Evolutionary conservation across 768 basidiomycete genomes (phyloP), one percentile per base, ranked within the genome.

Genomic region (Tephrocybe sp.): DNA sequence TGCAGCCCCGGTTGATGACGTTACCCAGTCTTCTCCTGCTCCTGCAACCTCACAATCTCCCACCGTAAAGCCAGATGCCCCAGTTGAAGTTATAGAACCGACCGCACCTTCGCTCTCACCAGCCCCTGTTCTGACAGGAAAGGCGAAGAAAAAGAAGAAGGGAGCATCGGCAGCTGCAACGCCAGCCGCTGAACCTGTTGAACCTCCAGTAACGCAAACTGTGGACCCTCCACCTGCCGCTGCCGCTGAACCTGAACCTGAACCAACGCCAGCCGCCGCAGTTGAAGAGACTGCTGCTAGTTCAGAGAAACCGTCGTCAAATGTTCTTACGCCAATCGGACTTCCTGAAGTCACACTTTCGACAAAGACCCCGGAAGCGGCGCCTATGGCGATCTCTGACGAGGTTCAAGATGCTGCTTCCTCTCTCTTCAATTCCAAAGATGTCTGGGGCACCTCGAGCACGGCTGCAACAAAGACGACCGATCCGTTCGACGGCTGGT

Each of bases 1-100:
- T 7, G 26, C 26, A 3, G 26, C 26, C 7, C 26, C 26, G 26
- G 7, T 26, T 7, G 26, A 26, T 26, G 26, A 26, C 7, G 7
- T 26, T 26, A 58, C 61, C 12, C 58, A 59, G 33, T 34, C 52
- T 22, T 66, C 66, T 16, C 65, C 64, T 26, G 57, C 53, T 10
- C 33, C 60, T 23, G 45, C 43, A 9, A 39, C 49, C 7, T 62
- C 62, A 3, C 60, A 61, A 16, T 46, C 60, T 36, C 58, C 55
- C 2, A 32, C 52, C n/a, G 20, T 52, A 9, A 46, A 55, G 42
- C 55, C 53, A 5, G 42, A 52, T n/a, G 49, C 49, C 14, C 46
- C 26, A 4, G 38, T 33, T 33, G 60, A 62, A 35, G 49, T 49
- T 22, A 16, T 33, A n/a, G 14, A 42, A 7, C 31, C 48, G 13